Percentiles rank a stretch among this genome's conserved stretches.
Conservation (phyloP, 495 filamentous ascomycete genomes). For the Hypoxylon trugodes region DNA sequence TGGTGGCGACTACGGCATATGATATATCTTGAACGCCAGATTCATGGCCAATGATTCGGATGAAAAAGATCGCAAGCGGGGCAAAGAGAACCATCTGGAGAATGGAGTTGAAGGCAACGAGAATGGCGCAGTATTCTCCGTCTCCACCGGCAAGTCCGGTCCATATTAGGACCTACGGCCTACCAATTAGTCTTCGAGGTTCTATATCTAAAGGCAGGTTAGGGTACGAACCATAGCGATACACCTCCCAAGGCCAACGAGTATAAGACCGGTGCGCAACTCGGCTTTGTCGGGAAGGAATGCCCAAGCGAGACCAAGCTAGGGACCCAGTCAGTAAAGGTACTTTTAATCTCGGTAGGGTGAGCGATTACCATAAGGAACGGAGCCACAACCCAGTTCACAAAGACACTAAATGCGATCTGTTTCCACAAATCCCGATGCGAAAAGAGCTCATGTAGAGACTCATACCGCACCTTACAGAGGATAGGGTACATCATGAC, state of each 20-base stretch:
- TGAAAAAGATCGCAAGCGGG: conserved; percentile 80
- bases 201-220: background rate
- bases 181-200: background rate
- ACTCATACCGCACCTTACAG: conserved; percentile 90
- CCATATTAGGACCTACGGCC: conserved; percentile 74
- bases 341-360: too few relatives aligned
- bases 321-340: background rate
- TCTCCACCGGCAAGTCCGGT: conserved; percentile 81
- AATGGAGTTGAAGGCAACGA: conserved; percentile 87
- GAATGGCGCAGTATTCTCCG: conserved; percentile 85
- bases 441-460: conserved; percentile 72
- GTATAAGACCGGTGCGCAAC: conserved; percentile 75
- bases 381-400: conserved; percentile 93
- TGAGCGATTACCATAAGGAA: conserved; percentile 95
- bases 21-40: conserved; percentile 55
- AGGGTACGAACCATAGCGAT: conserved; percentile 79
- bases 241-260: conserved; percentile 80
- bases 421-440: conserved; percentile 77
- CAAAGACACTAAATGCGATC: conserved; percentile 75
- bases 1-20: conserved; percentile 78
- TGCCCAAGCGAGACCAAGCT: conserved; percentile 81
- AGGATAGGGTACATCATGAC: conserved; percentile 97
- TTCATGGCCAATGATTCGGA: conserved; percentile 70
- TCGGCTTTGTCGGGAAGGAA: conserved; percentile 77
- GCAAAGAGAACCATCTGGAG: conserved; percentile 90